Evolutionary conservation across 2,329 filamentous ascomycete species (phyloP), one percentile per base, ranked within the genome.

Genomic region (Fusarium camptoceras): DNA sequence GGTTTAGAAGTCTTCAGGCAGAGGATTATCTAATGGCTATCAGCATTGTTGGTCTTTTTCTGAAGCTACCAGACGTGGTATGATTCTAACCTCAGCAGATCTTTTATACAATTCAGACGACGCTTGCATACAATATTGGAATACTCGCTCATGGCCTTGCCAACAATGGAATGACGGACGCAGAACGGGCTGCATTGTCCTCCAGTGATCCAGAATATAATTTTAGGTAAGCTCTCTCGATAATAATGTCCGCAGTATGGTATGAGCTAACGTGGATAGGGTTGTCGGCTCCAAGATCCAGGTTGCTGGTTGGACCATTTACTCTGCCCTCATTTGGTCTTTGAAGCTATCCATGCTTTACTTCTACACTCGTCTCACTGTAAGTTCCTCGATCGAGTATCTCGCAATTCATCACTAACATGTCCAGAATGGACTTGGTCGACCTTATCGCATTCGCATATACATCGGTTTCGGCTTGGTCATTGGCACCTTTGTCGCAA

Each of bases 231-330:
- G 72, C 1, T n/a, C n/a, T n/a, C n/a, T n/a, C n/a, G n/a, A n/a
- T n/a, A n/a, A n/a, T n/a, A n/a, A n/a, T n/a, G n/a, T n/a, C n/a
- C n/a, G n/a, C n/a, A n/a, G n/a, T n/a, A n/a, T n/a, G n/a, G n/a
- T n/a, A n/a, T n/a, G n/a, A n/a, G n/a, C 30, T 60, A 7, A 64
- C 22, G 1, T 3, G 4, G 22, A 2, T 10, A 82, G 86, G 18
- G 79, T 87, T 0, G 77, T 81, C 5, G 87, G 87, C 0, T 87
- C 86, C 15, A 88, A 88, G 71, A 82, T 85, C 0, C 85, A 88
- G 59, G 75, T 89, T 5, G 76, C 84, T 1, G 85, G 85, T 5
- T 88, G 86, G 86, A 82, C 83, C 18, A 76, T 83, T 22, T 89
- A 89, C 64, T 83, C 82, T 0, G 74, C 82, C 4, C 74, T 88